Percentiles rank a stretch among this genome's conserved stretches.
phyloP scores from a whole-genome alignment of 495 filamentous ascomycete genomes.

The Penicillium ucsense region DNA sequence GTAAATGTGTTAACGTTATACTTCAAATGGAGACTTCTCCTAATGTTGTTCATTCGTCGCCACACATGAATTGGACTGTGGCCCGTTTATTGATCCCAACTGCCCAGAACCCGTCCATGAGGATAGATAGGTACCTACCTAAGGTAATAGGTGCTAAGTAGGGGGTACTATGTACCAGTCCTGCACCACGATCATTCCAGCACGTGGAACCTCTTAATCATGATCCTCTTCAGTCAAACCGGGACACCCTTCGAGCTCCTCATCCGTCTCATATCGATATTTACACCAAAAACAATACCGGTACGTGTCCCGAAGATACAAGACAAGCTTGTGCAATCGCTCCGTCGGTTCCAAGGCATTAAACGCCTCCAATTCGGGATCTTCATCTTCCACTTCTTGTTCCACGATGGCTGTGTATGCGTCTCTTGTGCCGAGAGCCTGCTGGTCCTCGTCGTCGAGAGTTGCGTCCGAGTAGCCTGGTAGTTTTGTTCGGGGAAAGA shows the following conservation, averaged over 20 bases:
- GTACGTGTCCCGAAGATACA: constrained; percentile 57
- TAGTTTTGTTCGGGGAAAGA: constrained; percentile 37
- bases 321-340: constrained; percentile 52
- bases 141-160: too few species aligned
- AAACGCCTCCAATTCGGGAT: constrained; percentile 78
- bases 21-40: too few species aligned
- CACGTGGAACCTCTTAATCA: constrained; percentile 39
- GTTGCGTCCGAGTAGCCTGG: constrained; percentile 43
- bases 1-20: too few species aligned
- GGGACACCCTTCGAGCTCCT: constrained; percentile 77
- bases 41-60: too few species aligned
- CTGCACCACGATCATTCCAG: too few species aligned
- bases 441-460: constrained; percentile 45
- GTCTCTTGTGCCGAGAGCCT: constrained; percentile 41
- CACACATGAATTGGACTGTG: too few species aligned
- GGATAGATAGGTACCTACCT: too few species aligned
- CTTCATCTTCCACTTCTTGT: constrained; percentile 73
- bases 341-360: constrained; percentile 56
- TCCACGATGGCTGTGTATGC: constrained; percentile 35
- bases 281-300: constrained; percentile 98
- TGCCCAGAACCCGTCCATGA: too few species aligned
- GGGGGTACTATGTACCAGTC: too few species aligned
- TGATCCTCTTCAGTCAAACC: constrained; percentile 88
- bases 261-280: constrained; percentile 53
- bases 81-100: too few species aligned